These are phyloP conservation scores for Venturiaceae sp. DNA, from an alignment of 2,329 filamentous ascomycete genomes.

Conservation along the genomic window DNA sequence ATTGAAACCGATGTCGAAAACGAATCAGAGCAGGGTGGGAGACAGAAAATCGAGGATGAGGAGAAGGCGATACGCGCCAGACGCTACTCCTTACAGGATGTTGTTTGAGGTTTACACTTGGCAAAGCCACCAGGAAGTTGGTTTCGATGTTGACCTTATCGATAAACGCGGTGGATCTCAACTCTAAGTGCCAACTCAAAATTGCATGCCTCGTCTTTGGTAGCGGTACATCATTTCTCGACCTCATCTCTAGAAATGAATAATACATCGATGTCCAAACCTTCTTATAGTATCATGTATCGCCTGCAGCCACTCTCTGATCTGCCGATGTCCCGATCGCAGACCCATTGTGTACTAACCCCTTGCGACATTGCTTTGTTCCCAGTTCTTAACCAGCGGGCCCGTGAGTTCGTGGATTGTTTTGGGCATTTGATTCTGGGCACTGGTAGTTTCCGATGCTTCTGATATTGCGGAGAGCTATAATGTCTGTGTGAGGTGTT, in stretches of 20 bases:
- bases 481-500: neutral
- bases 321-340: neutral
- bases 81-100: neutral
- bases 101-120: neutral
- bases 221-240: too few species aligned
- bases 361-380: neutral
- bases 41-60: neutral
- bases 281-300: neutral
- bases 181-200: neutral
- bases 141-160: constrained; percentile 1
- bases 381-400: neutral
- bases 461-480: neutral
- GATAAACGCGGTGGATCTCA: neutral
- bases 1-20: neutral
- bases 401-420: neutral
- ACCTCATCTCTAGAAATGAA: too few species aligned
- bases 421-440: neutral
- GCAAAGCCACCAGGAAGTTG: too few species aligned
- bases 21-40: constrained; percentile 2
- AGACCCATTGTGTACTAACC: neutral
- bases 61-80: neutral
- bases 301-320: neutral
- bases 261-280: neutral
- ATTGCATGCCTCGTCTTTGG: too few species aligned
- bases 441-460: neutral